Percentiles rank a stretch among this genome's conserved stretches.
Evolutionary conservation across 1,284 basidiomycete genomes (phyloP).

Genomic region (Cryptococcus sp.): DNA sequence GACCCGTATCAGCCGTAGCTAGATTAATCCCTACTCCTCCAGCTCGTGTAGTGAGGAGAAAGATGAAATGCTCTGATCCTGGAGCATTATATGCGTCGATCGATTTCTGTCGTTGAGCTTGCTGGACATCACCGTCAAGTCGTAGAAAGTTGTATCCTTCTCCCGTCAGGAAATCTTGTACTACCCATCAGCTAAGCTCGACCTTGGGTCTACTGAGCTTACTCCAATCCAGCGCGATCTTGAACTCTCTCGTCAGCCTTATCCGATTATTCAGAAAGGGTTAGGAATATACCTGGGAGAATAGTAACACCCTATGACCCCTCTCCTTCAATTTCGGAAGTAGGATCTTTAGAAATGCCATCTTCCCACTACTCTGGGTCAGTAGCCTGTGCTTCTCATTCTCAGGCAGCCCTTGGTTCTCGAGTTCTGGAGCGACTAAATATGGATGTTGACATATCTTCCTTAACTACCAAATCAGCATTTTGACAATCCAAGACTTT

Average conservation of each 20-base stretch:
- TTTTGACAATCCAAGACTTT: background rate
- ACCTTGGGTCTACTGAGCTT: slow-evolving; percentile 9
- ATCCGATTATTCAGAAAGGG: slow-evolving; percentile 27
- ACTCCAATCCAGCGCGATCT: slow-evolving; percentile 77
- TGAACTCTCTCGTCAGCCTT: slow-evolving; percentile 60
- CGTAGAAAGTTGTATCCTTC: slow-evolving; percentile 87
- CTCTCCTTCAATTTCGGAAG: slow-evolving; percentile 82
- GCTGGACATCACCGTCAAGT: slow-evolving; percentile 85
- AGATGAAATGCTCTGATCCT: slow-evolving; percentile 82
- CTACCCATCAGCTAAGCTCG: slow-evolving; percentile 12
- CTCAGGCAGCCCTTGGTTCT: slow-evolving; percentile 61
- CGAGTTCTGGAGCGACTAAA: slow-evolving; percentile 73
- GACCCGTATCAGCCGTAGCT: slow-evolving; percentile 50
- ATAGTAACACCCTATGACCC: slow-evolving; percentile 91
- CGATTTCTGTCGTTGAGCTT: slow-evolving; percentile 78
- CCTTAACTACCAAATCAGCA: slow-evolving; percentile 28
- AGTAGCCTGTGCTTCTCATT: slow-evolving; percentile 70
- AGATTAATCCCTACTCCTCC: slow-evolving; percentile 96
- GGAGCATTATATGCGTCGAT: slow-evolving; percentile 92
- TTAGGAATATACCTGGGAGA: slow-evolving; percentile 80
- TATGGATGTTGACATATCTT: slow-evolving; percentile 76
- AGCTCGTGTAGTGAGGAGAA: slow-evolving; percentile 87
- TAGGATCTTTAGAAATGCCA: slow-evolving; percentile 74
- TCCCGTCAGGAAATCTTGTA: slow-evolving; percentile 89
- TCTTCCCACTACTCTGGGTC: slow-evolving; percentile 79